Evolutionary conservation across 345 rosid genomes (phyloP).

Genomic region (Arabis alpina): DNA sequence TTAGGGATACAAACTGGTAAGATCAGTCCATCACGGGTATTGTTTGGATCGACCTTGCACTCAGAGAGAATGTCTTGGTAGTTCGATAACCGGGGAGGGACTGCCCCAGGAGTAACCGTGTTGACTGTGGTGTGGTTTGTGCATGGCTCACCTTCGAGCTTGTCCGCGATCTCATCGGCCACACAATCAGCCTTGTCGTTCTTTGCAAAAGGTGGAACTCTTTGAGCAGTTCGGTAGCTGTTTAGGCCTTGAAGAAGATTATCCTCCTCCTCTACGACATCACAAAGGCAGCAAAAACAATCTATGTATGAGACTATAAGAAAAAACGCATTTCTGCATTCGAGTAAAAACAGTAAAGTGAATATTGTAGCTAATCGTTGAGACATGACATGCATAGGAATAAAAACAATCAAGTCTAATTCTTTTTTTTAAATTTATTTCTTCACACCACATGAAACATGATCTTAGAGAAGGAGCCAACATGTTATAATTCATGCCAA

Average conservation of each 20-base stretch:
- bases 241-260: conserved; percentile 74
- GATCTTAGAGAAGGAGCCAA: neutral
- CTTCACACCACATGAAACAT: neutral
- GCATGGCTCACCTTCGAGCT: conserved; percentile 63
- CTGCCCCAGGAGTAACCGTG: conserved; percentile 34
- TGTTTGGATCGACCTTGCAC: conserved; percentile 60
- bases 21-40: conserved; percentile 57
- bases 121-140: conserved; percentile 22
- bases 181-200: conserved; percentile 66
- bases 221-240: conserved; percentile 56
- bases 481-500: neutral
- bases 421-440: neutral
- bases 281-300: neutral
- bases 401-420: neutral
- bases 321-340: neutral
- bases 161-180: conserved; percentile 61
- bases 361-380: neutral
- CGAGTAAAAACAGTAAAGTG: neutral
- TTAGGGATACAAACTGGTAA: conserved; percentile 70
- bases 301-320: neutral
- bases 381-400: conserved; percentile 3
- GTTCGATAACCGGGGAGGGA: conserved; percentile 47
- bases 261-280: conserved; percentile 61
- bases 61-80: conserved; percentile 52
- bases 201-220: conserved; percentile 51